Evolutionary conservation across 164 flowering plant species (phyloP).

Genomic region (Liquidambar formosana): DNA sequence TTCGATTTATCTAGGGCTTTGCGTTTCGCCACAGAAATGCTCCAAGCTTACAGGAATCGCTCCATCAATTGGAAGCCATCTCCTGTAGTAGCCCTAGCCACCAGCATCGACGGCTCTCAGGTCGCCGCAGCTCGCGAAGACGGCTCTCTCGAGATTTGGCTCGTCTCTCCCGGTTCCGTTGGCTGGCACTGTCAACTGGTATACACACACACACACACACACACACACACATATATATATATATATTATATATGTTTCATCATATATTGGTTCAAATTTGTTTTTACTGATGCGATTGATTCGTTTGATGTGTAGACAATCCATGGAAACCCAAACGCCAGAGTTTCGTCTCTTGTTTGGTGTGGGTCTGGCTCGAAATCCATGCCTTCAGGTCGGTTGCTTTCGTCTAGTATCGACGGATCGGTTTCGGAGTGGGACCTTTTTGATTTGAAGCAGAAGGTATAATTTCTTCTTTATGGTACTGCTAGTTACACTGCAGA

Average conservation of each 20-base stretch:
- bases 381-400: conserved; percentile 47
- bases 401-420: conserved; percentile 77
- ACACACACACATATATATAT: too few species aligned
- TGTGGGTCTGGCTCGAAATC: conserved; percentile 37
- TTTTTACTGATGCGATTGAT: not conserved
- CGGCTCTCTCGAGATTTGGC: conserved; percentile 95
- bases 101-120: conserved; percentile 76
- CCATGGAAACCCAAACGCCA: conserved; percentile 63
- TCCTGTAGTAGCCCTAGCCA: conserved; percentile 76
- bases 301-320: conserved; percentile 46
- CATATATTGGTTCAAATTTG: conserved; percentile 6
- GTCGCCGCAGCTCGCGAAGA: conserved; percentile 96
- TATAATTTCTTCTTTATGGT: conserved; percentile 1
- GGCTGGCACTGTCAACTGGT: conserved; percentile 99
- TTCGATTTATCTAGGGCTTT: not conserved
- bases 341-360: conserved; percentile 77
- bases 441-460: conserved; percentile 66
- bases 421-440: conserved; percentile 86
- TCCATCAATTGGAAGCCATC: conserved; percentile 89
- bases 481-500: not conserved
- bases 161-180: conserved; percentile 89
- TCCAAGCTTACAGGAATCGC: conserved; percentile 38
- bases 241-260: not conserved
- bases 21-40: conserved; percentile 19
- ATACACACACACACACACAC: too few species aligned